Evolutionary conservation across 352 stramenopile species (phyloP).

Genomic region (Phytophthora ramorum): DNA sequence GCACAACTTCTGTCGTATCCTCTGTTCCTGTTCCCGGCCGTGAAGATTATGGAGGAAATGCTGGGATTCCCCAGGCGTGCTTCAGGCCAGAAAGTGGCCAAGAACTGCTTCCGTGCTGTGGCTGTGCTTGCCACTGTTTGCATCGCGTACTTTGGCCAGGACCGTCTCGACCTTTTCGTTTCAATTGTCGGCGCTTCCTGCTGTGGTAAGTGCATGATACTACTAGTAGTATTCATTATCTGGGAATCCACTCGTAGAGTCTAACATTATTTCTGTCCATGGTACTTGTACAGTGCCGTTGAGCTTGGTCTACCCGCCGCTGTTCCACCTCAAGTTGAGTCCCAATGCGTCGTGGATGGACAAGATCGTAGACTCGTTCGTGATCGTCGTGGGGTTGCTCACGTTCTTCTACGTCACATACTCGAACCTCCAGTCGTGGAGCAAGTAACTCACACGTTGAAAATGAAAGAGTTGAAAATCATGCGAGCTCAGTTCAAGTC

Average conservation of each 20-base stretch:
- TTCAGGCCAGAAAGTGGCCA: slow-evolving; percentile 73
- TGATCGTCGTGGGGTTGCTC: slow-evolving; percentile 67
- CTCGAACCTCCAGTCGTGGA: slow-evolving; percentile 78
- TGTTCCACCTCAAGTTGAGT: slow-evolving; percentile 83
- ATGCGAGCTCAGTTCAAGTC: not conserved
- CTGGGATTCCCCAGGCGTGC: slow-evolving; percentile 70
- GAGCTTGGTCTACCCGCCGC: slow-evolving; percentile 82
- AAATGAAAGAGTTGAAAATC: not conserved
- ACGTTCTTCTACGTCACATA: slow-evolving; percentile 88
- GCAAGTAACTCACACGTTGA: slow-evolving; percentile 29
- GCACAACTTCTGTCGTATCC: slow-evolving; percentile 83
- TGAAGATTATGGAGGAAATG: slow-evolving; percentile 90
- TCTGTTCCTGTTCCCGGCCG: slow-evolving; percentile 78
- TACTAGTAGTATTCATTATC: not conserved
- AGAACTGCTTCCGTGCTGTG: slow-evolving; percentile 78
- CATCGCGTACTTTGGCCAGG: slow-evolving; percentile 81
- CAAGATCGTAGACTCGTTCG: slow-evolving; percentile 65
- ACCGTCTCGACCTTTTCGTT: slow-evolving; percentile 80
- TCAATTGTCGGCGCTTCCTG: slow-evolving; percentile 85
- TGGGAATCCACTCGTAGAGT: not conserved
- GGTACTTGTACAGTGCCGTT: slow-evolving; percentile 55
- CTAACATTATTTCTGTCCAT: slow-evolving; percentile 16
- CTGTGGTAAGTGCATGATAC: slow-evolving; percentile 61
- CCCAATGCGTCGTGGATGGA: slow-evolving; percentile 50
- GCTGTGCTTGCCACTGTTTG: slow-evolving; percentile 68